These are phyloP conservation scores for Calonectria crousiana DNA, from an alignment of 2,329 filamentous ascomycete genomes.

Conservation along the genomic window DNA sequence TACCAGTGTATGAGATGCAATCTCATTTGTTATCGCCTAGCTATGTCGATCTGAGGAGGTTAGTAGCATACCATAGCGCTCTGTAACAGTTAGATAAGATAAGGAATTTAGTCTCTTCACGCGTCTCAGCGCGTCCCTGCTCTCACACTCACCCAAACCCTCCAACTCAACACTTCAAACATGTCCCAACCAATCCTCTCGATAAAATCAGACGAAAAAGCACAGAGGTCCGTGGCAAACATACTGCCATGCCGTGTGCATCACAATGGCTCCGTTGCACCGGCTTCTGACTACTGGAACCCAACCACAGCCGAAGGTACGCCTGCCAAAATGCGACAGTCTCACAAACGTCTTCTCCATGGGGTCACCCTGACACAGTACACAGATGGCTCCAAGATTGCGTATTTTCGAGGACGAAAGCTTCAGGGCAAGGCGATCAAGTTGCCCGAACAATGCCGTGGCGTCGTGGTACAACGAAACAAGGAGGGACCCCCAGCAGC, in stretches of 20 bases:
- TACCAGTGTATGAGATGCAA: background rate
- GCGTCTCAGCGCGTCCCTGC: conserved; percentile 40
- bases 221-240: conserved; percentile 68
- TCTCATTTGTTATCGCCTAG: background rate
- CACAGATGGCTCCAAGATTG: conserved; percentile 64
- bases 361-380: background rate
- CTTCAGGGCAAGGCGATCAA: conserved; percentile 75
- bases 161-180: background rate
- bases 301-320: conserved; percentile 63
- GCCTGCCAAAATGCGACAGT: conserved; percentile 30
- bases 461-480: conserved; percentile 65
- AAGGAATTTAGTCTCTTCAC: conserved; percentile 25
- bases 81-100: conserved; percentile 19
- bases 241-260: conserved; percentile 85
- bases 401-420: conserved; percentile 85
- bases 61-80: background rate
- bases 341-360: background rate
- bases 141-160: background rate
- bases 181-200: conserved; percentile 60
- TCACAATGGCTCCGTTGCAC: conserved; percentile 78
- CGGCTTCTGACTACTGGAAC: conserved; percentile 77
- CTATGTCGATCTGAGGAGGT: background rate
- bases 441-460: conserved; percentile 79
- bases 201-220: conserved; percentile 45
- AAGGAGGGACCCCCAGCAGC: conserved; percentile 50